These are phyloP conservation scores for Yarrowia alimentaria DNA, from an alignment of 805 yeast species.

Conservation along the genomic window DNA sequence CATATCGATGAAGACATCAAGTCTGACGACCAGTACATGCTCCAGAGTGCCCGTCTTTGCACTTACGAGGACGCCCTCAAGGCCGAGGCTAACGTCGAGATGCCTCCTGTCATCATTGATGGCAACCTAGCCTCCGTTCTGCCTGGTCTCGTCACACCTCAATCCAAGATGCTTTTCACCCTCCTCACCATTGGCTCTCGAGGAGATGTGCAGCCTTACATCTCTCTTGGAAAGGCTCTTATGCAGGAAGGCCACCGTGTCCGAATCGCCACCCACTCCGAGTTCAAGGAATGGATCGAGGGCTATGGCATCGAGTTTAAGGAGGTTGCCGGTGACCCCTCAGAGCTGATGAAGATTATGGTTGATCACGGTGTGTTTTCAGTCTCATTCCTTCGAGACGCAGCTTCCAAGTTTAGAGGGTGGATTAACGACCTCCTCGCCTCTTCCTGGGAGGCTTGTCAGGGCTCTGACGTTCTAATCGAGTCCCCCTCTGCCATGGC, in stretches of 20 bases:
- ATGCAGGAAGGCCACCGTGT: constrained; percentile 79
- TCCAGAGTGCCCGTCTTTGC: constrained; percentile 59
- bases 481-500: constrained; percentile 98
- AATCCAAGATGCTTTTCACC: constrained; percentile 50
- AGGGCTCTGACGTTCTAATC: constrained; percentile 72
- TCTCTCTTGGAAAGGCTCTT: constrained; percentile 81
- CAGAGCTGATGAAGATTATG: constrained; percentile 88
- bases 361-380: constrained; percentile 87
- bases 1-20: constrained; percentile 14
- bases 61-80: constrained; percentile 63
- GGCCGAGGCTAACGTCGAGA: constrained; percentile 29
- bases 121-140: constrained; percentile 12
- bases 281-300: constrained; percentile 73
- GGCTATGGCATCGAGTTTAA: constrained; percentile 65
- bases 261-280: constrained; percentile 80
- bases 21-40: constrained; percentile 28
- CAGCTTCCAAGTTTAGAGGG: constrained; percentile 68
- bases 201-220: constrained; percentile 96
- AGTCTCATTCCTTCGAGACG: constrained; percentile 78
- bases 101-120: constrained; percentile 30
- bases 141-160: constrained; percentile 6
- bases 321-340: constrained; percentile 88
- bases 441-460: constrained; percentile 86
- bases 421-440: constrained; percentile 77
- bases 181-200: constrained; percentile 89